Base-by-base conservation (phyloP, 2,329 filamentous ascomycete species). In the Ceratocystis diversiconidia region DNA sequence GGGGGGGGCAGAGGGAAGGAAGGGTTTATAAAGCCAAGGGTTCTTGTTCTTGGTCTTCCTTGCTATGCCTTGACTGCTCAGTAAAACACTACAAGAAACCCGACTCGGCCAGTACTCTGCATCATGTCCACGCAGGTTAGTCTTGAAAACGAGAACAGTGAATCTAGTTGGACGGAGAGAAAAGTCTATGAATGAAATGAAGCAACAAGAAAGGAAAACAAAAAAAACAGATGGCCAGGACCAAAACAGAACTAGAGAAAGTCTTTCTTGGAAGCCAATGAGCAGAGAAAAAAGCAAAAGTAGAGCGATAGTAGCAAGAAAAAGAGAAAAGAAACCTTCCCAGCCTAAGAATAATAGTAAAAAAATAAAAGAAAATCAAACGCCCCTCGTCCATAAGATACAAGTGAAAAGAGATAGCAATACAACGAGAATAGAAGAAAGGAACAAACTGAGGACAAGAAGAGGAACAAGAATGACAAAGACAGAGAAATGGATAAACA, bases 61-160 rank as follows among this genome's bases (percentile, higher is more conserved):
- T 41, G 36, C 10, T 41, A 41, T 41, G 36, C 36, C 36, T 41
- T 41, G 36, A 41, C 36, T 41, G 22, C 30, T 41, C n/a, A 28
- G 15, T 19, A 25, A 59, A 46, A 41, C 36, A 41, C 52, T 65
- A 68, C 64, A 65, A 57, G 61, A 68, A 68, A 41, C 63, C 66
- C 22, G 66, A 66, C 36, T 63, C 63, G 22, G 66, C 63, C 44
- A 65, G 61, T 30, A 66, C 61, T 65, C 63, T 65, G 52, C 62
- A 50, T 50, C 36, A 52, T 48, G 28, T 61, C 63, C 30, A 32
- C 52, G 30, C 43, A 61, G 28, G 59, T 61, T 57, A 65, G 64
- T 61, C 30, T 65, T 64, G 28, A 55, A 52, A 55, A 32, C 62
- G 43, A 52, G 43, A 61, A 61, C 64, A 44, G 59, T 62, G 19